Conservation (phyloP, 768 basidiomycete genomes). For the Lenzites betulinus region DNA sequence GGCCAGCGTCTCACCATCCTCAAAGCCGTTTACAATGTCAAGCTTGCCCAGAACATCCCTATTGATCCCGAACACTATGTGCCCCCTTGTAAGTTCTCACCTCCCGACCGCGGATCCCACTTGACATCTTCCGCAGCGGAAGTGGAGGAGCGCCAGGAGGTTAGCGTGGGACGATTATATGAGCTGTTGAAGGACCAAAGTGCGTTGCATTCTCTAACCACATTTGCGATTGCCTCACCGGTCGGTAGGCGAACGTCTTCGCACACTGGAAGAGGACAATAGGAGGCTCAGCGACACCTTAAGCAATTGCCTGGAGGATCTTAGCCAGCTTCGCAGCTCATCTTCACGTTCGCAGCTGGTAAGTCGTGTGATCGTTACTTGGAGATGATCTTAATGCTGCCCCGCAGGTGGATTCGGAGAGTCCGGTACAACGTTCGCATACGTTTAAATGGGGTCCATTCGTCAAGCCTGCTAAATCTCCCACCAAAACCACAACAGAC, state of each 20-base stretch:
- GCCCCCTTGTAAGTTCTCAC: slow-evolving; percentile 72
- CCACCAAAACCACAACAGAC: slow-evolving; percentile 60
- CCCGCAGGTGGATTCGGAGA: slow-evolving; percentile 23
- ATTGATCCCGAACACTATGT: slow-evolving; percentile 85
- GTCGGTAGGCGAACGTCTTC: slow-evolving; percentile 63
- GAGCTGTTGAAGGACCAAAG: slow-evolving; percentile 76
- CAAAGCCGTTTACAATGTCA: slow-evolving; percentile 88
- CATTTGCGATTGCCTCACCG: background rate
- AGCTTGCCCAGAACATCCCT: slow-evolving; percentile 79
- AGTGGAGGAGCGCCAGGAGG: slow-evolving; percentile 52
- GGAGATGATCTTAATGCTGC: background rate
- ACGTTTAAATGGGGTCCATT: slow-evolving; percentile 91
- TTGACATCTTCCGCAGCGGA: slow-evolving; percentile 46
- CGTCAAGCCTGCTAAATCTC: slow-evolving; percentile 74
- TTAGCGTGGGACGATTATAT: slow-evolving; percentile 68
- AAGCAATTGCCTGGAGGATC: slow-evolving; percentile 67
- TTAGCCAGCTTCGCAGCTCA: slow-evolving; percentile 41
- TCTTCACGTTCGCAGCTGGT: slow-evolving; percentile 11
- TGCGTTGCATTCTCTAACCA: slow-evolving; percentile 31
- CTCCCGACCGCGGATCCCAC: background rate
- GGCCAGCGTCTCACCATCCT: slow-evolving; percentile 92
- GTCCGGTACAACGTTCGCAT: slow-evolving; percentile 64
- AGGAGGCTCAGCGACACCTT: slow-evolving; percentile 63
- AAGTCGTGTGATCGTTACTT: background rate
- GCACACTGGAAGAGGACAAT: slow-evolving; percentile 77